Evolutionary conservation across 768 basidiomycete species (phyloP).

Genomic region (Mycena belliarum): DNA sequence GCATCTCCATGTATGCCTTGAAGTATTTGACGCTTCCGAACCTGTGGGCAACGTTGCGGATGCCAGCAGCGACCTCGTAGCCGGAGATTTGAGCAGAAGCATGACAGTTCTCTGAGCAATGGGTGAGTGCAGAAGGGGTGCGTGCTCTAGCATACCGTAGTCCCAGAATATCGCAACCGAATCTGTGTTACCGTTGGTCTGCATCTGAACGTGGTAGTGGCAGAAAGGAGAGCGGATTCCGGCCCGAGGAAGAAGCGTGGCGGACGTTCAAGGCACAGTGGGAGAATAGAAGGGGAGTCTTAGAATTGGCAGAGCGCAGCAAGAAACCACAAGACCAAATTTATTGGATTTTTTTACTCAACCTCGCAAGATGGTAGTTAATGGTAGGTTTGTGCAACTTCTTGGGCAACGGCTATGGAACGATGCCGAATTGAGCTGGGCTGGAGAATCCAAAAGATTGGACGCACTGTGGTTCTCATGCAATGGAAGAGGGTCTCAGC

Average conservation of each 20-base stretch:
- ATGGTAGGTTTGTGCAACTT: slow-evolving; percentile 75
- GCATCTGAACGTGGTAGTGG: slow-evolving; percentile 30
- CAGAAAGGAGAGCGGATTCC: slow-evolving; percentile 10
- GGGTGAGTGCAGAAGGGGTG: neutral
- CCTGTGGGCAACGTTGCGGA: slow-evolving; percentile 47
- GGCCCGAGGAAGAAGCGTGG: slow-evolving; percentile 1
- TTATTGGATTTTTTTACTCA: slow-evolving; percentile 75
- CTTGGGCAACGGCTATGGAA: slow-evolving; percentile 62
- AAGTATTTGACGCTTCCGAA: slow-evolving; percentile 53
- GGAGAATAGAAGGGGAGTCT: neutral
- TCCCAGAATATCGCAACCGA: slow-evolving; percentile 48
- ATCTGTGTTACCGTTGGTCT: slow-evolving; percentile 26
- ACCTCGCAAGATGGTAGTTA: slow-evolving; percentile 86
- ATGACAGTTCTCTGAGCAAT: slow-evolving; percentile 43
- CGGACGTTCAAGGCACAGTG: too few species aligned
- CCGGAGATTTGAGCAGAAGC: slow-evolving; percentile 37
- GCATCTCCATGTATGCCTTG: slow-evolving; percentile 56
- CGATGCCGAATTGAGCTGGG: neutral
- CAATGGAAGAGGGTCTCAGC: slow-evolving; percentile 71
- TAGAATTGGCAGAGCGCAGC: too few species aligned
- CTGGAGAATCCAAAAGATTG: neutral
- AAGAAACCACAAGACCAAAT: slow-evolving; percentile 12
- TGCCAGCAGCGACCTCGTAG: slow-evolving; percentile 45
- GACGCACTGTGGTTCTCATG: slow-evolving; percentile 82
- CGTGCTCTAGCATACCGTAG: slow-evolving; percentile 27